phyloP scores from a whole-genome alignment of 495 filamentous ascomycete genomes.

The Aspergillus mulundensis region DNA sequence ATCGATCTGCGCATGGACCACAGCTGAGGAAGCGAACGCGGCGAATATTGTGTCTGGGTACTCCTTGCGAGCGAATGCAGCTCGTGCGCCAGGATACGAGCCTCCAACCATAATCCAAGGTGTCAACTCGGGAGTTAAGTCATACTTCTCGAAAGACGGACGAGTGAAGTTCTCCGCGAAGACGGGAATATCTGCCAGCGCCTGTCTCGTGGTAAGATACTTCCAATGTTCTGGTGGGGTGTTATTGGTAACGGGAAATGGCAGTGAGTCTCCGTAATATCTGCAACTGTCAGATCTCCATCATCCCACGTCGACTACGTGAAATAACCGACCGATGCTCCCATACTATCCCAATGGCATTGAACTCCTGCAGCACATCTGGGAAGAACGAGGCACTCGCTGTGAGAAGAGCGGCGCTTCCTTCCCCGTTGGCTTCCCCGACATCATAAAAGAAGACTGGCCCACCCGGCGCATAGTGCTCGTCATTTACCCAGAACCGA shows the following conservation, averaged over 20 bases:
- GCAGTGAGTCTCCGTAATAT: slow-evolving; percentile 51
- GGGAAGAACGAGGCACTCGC: slow-evolving; percentile 40
- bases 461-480: slow-evolving; percentile 46
- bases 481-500: slow-evolving; percentile 52
- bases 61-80: slow-evolving; percentile 49
- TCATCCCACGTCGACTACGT: neutral
- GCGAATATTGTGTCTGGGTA: slow-evolving; percentile 58
- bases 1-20: slow-evolving; percentile 49
- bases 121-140: slow-evolving; percentile 42
- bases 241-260: slow-evolving; percentile 38
- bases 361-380: slow-evolving; percentile 41
- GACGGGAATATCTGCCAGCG: slow-evolving; percentile 48
- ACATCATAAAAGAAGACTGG: slow-evolving; percentile 53
- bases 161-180: slow-evolving; percentile 50
- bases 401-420: slow-evolving; percentile 27
- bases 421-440: slow-evolving; percentile 42
- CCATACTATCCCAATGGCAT: slow-evolving; percentile 54
- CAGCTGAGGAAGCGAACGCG: slow-evolving; percentile 52
- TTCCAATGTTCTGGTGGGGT: slow-evolving; percentile 46
- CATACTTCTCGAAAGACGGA: slow-evolving; percentile 24
- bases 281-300: slow-evolving; percentile 22
- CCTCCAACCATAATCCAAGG: slow-evolving; percentile 60
- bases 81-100: slow-evolving; percentile 54
- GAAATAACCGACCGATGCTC: slow-evolving; percentile 47
- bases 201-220: slow-evolving; percentile 48